Base-by-base conservation (phyloP, 2,329 filamentous ascomycete genomes). In the Aspergillus amoenus region DNA sequence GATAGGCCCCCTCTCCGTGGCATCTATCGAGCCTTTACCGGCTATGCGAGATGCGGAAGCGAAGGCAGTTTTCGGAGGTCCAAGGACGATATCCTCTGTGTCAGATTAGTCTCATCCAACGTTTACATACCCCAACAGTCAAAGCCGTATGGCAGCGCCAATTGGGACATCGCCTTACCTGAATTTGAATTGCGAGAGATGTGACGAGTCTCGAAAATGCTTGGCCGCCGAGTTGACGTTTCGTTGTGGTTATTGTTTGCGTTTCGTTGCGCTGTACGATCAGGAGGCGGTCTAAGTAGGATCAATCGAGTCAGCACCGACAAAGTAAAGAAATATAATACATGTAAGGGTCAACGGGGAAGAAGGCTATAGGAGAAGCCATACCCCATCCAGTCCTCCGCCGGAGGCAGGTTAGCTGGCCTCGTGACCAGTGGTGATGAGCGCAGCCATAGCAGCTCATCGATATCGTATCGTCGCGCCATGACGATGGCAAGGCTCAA, bases 381-480 rank as follows among this genome's bases (percentile, higher is more conserved):
- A 42, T 81, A 96, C 89, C 93, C 92, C 91, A 97, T 96, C 93
- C 93, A 97, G 80, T 96, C 91, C 78, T 96, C 91, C 62, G 88
- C 84, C 24, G 91, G 89, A 63, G 92, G 93, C 45, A 97, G 82
- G 62, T 82, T 84, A 62, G 88, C 80, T 46, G 93, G 93, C 76
- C 90, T 95, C 66, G 83, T 79, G 70, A 92, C 92, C 73, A 96
- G 81, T 64, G 92, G 92, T 63, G 93, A 97, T 59, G 88, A 82
- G 76, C 88, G 85, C 68, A 97, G 80, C 73, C 83, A 82, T 68
- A 91, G 80, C 66, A 97, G 81, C 76, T 89, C 83, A 63, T 93
- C 90, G 75, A 84, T 81, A 61, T 89, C 84, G 75, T 97, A 97
- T 80, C 85, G 84, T 68, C 73, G 72, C 66, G 75, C 74, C 75